Percentiles rank a stretch among this genome's conserved stretches.
These are phyloP conservation scores for Medicago truncatula DNA, from an alignment of 306 rosid genomes.

Conservation along the genomic window DNA sequence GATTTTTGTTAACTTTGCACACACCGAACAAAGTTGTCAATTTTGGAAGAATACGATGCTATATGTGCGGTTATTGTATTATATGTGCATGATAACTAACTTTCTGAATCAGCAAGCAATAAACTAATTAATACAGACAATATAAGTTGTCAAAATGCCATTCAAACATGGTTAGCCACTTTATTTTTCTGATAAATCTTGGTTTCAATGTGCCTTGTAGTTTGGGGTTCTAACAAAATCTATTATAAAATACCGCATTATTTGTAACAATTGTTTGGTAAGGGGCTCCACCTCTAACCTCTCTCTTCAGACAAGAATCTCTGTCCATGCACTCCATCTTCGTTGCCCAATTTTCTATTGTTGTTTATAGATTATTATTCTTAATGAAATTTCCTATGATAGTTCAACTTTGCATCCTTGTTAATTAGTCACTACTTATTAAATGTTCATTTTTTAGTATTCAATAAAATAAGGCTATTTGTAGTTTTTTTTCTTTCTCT, in stretches of 20 bases:
- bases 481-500: no score
- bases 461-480: no score
- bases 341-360: conserved; percentile 10
- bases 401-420: conserved; percentile 9
- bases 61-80: conserved; percentile 1
- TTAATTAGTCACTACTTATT: background rate
- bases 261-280: conserved; percentile 28
- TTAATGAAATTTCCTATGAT: conserved; percentile 9
- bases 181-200: conserved; percentile 21
- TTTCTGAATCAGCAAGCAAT: conserved; percentile 51
- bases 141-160: conserved; percentile 42
- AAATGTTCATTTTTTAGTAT: no score
- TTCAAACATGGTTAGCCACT: conserved; percentile 36
- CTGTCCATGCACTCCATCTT: conserved; percentile 32
- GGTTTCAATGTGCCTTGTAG: conserved; percentile 30
- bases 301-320: conserved; percentile 37
- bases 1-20: conserved; percentile 29
- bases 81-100: conserved; percentile 15
- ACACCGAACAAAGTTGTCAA: conserved; percentile 6
- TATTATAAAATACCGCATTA: conserved; percentile 16
- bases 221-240: conserved; percentile 26
- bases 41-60: conserved; percentile 29
- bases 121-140: conserved; percentile 34
- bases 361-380: background rate
- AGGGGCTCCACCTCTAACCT: conserved; percentile 33